These are phyloP conservation scores for Kockiozyma suomiensis DNA, from an alignment of 805 yeast genomes.

Conservation along the genomic window DNA sequence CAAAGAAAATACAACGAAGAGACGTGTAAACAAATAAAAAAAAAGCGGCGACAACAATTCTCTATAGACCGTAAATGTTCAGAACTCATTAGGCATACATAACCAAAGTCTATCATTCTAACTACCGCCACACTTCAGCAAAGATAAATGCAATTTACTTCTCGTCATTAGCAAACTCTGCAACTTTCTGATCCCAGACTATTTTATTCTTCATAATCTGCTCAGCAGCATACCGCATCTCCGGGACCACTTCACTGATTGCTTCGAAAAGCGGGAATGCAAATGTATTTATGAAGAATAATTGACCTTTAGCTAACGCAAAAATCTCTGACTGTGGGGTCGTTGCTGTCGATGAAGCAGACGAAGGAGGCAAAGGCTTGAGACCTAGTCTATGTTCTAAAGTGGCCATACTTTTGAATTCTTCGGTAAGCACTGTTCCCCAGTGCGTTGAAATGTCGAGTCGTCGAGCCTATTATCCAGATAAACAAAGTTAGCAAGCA, in stretches of 20 bases:
- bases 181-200: conserved; percentile 20
- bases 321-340: not conserved
- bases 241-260: conserved; percentile 63
- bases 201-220: conserved; percentile 14
- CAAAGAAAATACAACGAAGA: no score
- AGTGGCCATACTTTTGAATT: conserved; percentile 66
- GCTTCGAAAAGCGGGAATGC: conserved; percentile 75
- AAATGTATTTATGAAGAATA: conserved; percentile 79
- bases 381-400: conserved; percentile 50
- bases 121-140: no score
- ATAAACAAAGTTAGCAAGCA: no score
- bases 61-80: no score
- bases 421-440: conserved; percentile 80
- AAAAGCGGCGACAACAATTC: no score
- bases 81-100: no score
- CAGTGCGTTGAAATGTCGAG: conserved; percentile 75
- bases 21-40: no score
- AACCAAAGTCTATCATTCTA: no score
- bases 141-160: not conserved
- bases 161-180: not conserved
- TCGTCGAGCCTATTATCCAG: conserved; percentile 68
- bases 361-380: conserved; percentile 10
- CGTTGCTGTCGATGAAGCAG: conserved; percentile 1
- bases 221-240: conserved; percentile 42
- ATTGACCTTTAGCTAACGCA: conserved; percentile 66